Evolutionary conservation across 1,139 yeast genomes (phyloP), one percentile per base, ranked within the genome.

Genomic region (Saccharomyces hybrid): DNA sequence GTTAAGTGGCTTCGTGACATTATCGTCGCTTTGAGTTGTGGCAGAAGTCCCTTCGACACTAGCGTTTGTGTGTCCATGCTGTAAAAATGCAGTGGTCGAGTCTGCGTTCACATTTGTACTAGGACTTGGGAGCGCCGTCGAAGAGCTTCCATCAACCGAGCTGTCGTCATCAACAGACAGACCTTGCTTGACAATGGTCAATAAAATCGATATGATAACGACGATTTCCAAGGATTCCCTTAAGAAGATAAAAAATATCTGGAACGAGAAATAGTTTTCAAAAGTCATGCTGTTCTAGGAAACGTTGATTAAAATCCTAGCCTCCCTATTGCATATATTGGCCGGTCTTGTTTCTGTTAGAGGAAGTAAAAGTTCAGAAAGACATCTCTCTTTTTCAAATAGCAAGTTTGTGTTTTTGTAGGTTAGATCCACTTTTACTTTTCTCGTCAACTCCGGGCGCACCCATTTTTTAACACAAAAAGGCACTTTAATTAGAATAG

Each of bases 191-290:
- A 91, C 81, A 73, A 91, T 91, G 24, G 97, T 93, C 58, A 91
- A 78, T 58, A 91, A 78, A 51, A 91, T 96, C 2, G 98, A 88
- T 56, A 91, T 86, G 59, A 91, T 90, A 58, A 91, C 82, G 51
- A 90, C 80, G 51, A 97, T 96, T 75, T 91, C 98, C 59, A 91
- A 77, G 1, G 96, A 78, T 74, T 91, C 98, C 74, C 98, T 82
- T 65, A 91, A 81, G 57, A 89, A 89, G 64, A 91, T 86, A 75
- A 91, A 90, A 75, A 90, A 91, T 52, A 81, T 72, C 60, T 74
- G 75, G 50, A 75, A 73, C 2, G 78, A 75, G 60, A 75, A 75
- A 44, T 71, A 58, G 26, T 71, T 62, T 46, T 69, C 73, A 48
- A 73, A 62, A 9, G 53, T 54, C 66, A 64, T 63, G 16, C 6